Conservation (phyloP, 2,329 filamentous ascomycete species). For the Talaromyces sp. region DNA sequence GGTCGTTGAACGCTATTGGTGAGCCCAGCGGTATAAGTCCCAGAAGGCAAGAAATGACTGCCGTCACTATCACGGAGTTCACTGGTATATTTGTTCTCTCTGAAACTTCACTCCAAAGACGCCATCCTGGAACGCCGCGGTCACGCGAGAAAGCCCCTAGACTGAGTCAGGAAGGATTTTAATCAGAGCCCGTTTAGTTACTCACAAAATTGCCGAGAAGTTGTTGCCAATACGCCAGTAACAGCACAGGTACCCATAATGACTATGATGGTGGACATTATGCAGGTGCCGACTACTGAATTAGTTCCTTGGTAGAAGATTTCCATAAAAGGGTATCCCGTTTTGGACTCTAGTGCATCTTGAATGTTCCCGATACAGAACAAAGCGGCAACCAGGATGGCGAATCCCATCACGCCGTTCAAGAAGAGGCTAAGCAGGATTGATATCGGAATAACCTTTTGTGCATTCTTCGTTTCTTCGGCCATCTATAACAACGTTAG, state of each 20-base stretch:
- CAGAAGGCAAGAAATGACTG: conserved; percentile 34
- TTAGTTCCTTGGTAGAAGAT: conserved; percentile 46
- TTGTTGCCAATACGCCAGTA: conserved; percentile 33
- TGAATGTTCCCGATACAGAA: conserved; percentile 37
- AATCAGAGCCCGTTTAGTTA: conserved; percentile 9
- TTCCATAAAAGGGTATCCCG: conserved; percentile 38
- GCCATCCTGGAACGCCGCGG: conserved; percentile 32
- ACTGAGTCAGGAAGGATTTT: background rate
- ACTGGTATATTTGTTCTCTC: conserved; percentile 24
- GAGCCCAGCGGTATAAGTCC: conserved; percentile 52
- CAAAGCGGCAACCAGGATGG: conserved; percentile 34
- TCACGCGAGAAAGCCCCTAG: conserved; percentile 38
- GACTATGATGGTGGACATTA: conserved; percentile 33
- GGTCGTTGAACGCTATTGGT: conserved; percentile 47
- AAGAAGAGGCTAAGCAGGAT: conserved; percentile 35
- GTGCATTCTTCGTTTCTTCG: conserved; percentile 40
- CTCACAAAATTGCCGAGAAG: conserved; percentile 28
- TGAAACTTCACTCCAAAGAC: conserved; percentile 26
- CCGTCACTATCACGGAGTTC: conserved; percentile 27
- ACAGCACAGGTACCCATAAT: conserved; percentile 30
- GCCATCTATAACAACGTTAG: conserved; percentile 28
- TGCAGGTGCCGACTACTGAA: conserved; percentile 33
- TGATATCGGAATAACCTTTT: conserved; percentile 33
- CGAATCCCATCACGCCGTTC: conserved; percentile 36
- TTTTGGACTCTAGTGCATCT: conserved; percentile 30